Conservation (phyloP, 2,329 filamentous ascomycete genomes). For the Pseudogymnoascus sp. region DNA sequence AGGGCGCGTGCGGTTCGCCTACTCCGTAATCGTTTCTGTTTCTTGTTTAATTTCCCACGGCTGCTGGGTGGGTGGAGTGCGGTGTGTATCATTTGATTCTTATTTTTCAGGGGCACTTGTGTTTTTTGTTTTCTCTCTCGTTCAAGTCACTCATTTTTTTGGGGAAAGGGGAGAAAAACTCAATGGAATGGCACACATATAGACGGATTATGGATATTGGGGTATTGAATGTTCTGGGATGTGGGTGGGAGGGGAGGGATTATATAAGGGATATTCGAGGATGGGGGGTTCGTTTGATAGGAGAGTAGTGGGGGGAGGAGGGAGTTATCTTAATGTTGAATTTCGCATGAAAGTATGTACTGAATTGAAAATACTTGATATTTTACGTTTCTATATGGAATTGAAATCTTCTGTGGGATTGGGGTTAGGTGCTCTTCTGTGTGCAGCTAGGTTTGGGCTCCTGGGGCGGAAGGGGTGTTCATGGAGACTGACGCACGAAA, state of each 20-base stretch:
- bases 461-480: background rate
- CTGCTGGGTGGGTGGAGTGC: background rate
- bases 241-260: background rate
- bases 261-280: background rate
- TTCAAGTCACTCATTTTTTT: background rate
- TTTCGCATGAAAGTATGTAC: background rate
- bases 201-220: background rate
- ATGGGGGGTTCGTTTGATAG: background rate
- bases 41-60: background rate
- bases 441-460: background rate
- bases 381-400: background rate
- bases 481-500: too few relatives aligned
- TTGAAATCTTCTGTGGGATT: background rate
- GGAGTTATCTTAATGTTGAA: background rate
- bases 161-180: background rate
- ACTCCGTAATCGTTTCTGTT: background rate
- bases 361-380: background rate
- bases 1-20: slow-evolving; percentile 23
- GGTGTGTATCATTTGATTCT: background rate
- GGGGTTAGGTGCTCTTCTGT: background rate
- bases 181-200: background rate
- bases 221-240: background rate
- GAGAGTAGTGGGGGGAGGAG: background rate
- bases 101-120: background rate
- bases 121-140: background rate